A percentile compares a stretch with the other conserved stretches of the same genome.
These are phyloP conservation scores for Rhododendron molle DNA, from an alignment of 148 eudicot species.

Conservation along the genomic window DNA sequence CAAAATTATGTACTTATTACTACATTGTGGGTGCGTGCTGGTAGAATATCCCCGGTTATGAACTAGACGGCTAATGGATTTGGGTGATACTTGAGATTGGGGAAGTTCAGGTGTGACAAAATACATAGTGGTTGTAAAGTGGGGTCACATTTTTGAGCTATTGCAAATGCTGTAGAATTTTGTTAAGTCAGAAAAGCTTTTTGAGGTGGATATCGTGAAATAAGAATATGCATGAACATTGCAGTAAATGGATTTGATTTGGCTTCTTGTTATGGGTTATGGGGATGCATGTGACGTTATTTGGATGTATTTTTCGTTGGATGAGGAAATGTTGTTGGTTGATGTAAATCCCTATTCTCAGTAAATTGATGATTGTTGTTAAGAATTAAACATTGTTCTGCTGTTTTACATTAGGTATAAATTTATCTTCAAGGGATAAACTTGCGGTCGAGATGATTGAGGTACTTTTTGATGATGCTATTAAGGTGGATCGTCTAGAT, in stretches of 20 bases:
- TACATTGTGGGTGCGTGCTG: not conserved
- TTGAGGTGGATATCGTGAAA: not conserved
- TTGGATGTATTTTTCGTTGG: not conserved
- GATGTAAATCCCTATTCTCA: too few relatives aligned
- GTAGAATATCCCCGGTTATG: not conserved
- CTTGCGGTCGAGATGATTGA: slow-evolving; percentile 25
- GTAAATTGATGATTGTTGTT: too few relatives aligned
- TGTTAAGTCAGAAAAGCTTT: not conserved
- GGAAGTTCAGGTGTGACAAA: not conserved
- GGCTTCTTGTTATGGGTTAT: not conserved
- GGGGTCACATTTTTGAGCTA: not conserved
- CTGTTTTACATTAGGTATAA: slow-evolving; percentile 1
- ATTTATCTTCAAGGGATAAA: not conserved
- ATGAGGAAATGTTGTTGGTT: not conserved
- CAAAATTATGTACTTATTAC: not conserved
- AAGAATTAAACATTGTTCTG: not conserved
- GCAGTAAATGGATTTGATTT: not conserved
- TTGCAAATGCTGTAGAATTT: not conserved
- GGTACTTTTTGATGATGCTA: slow-evolving; percentile 34
- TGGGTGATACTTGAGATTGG: not conserved
- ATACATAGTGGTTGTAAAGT: not conserved
- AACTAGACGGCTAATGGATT: not conserved
- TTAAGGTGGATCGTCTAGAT: slow-evolving; percentile 27
- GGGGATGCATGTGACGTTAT: not conserved
- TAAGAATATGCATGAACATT: not conserved